Evolutionary conservation across 768 basidiomycete species (phyloP).

Genomic region (Amanita jacksonii): DNA sequence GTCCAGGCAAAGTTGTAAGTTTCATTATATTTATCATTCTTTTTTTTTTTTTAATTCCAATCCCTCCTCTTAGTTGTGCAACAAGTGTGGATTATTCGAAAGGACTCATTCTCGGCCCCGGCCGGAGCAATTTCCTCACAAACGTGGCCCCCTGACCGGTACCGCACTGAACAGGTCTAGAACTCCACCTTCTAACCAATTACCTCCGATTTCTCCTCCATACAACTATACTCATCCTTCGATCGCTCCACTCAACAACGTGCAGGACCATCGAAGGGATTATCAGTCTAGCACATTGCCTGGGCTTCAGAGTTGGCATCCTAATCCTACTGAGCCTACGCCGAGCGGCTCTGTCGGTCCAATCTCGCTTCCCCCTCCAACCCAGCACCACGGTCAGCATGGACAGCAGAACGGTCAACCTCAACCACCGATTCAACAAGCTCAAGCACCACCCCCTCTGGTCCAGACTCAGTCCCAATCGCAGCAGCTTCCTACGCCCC

Average conservation of each 20-base stretch:
- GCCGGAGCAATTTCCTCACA: conserved; percentile 76
- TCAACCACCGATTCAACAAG: background rate
- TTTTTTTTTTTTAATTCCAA: conserved; percentile 13
- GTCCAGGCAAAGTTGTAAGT: conserved; percentile 68
- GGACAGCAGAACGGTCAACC: background rate
- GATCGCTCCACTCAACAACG: conserved; percentile 30
- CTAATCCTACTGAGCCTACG: background rate
- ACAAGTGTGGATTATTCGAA: conserved; percentile 76
- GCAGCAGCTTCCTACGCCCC: conserved; percentile 1
- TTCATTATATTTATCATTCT: conserved; percentile 1
- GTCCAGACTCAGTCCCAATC: background rate
- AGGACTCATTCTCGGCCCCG: conserved; percentile 71
- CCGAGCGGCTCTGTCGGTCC: background rate
- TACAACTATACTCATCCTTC: conserved; percentile 45
- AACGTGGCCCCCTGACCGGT: conserved; percentile 56
- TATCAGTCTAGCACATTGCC: conserved; percentile 27
- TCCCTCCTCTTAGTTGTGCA: conserved; percentile 36
- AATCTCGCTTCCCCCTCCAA: background rate
- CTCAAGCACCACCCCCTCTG: background rate
- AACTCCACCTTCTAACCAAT: conserved; percentile 34
- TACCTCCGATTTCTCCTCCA: conserved; percentile 38
- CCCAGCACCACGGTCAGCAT: background rate
- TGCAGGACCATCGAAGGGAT: conserved; percentile 9
- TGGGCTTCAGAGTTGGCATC: conserved; percentile 40
- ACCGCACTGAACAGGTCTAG: conserved; percentile 36